A percentile compares a stretch with the other conserved stretches of the same genome.
These are phyloP conservation scores for Leptographium procerum DNA, from an alignment of 2,329 filamentous ascomycete genomes.

Conservation along the genomic window DNA sequence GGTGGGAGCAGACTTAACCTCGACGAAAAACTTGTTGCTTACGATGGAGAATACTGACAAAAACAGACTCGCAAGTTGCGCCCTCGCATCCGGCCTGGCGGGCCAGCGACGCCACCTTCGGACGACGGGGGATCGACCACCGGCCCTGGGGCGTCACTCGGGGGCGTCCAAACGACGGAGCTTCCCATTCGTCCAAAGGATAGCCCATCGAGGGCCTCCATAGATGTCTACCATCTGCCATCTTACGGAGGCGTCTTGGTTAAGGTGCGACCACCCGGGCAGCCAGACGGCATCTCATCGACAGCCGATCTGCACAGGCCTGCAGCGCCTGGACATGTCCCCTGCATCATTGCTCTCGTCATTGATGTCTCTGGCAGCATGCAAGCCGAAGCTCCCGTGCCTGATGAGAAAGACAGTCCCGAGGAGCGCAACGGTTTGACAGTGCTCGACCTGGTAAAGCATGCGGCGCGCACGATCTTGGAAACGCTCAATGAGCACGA, in stretches of 20 bases:
- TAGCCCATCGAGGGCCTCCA: not conserved
- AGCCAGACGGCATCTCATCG: not conserved
- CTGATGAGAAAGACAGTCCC: constrained; percentile 24
- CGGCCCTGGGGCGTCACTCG: not conserved
- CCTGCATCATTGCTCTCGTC: constrained; percentile 49
- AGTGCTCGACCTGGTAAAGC: constrained; percentile 48
- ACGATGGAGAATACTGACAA: no score
- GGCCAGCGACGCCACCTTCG: not conserved
- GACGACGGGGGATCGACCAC: not conserved
- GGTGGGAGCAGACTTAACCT: no score
- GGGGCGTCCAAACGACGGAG: not conserved
- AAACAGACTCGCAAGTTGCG: not conserved
- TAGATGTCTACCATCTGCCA: not conserved
- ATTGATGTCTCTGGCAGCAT: constrained; percentile 53
- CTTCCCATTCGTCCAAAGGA: not conserved
- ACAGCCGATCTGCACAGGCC: not conserved
- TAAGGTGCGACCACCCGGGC: not conserved
- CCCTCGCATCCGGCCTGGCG: not conserved
- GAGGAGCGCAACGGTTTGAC: constrained; percentile 38
- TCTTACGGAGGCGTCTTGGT: not conserved
- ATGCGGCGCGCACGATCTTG: constrained; percentile 44
- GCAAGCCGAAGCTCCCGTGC: constrained; percentile 32
- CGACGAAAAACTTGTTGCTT: no score
- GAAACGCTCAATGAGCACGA: constrained; percentile 43
- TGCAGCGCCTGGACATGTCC: constrained; percentile 24